A percentile compares a stretch with the other conserved stretches of the same genome.
Conservation (phyloP, 2,329 filamentous ascomycete genomes). For the Exophiala xenobiotica region DNA sequence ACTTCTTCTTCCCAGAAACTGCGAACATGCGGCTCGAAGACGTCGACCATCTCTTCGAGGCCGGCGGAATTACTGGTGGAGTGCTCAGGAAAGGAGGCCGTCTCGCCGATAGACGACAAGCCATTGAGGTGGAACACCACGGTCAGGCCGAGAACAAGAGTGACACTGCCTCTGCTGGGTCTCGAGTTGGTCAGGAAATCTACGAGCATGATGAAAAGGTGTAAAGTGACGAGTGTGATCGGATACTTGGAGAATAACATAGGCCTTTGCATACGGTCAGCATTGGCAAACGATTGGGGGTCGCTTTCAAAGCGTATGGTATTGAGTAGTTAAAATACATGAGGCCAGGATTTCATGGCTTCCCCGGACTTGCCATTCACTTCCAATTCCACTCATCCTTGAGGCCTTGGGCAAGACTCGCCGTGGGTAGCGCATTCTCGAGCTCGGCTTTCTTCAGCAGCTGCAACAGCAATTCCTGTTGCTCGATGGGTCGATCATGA, state of each 20-base stretch:
- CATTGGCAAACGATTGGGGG: too few species aligned
- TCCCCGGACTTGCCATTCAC: not conserved
- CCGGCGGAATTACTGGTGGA: not conserved
- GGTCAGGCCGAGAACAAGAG: not conserved
- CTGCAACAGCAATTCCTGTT: not conserved
- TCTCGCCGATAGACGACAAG: not conserved
- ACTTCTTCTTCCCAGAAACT: constrained; percentile 47
- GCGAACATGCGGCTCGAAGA: constrained; percentile 64
- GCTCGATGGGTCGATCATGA: constrained; percentile 26
- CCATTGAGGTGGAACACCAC: not conserved
- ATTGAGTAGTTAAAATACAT: too few species aligned
- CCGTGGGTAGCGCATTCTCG: constrained; percentile 39
- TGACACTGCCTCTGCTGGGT: not conserved
- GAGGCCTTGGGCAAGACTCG: constrained; percentile 6
- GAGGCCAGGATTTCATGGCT: too few species aligned
- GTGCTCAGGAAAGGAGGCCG: not conserved
- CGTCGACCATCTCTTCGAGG: constrained; percentile 51
- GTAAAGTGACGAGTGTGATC: too few species aligned
- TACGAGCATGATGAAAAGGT: not conserved
- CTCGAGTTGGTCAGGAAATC: not conserved
- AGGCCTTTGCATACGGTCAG: too few species aligned
- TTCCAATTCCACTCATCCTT: not conserved
- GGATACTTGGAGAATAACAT: too few species aligned
- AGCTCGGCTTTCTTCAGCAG: constrained; percentile 26
- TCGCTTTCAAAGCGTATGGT: too few species aligned